Conservation (phyloP, 495 filamentous ascomycete genomes). For the Penicillium paxilli region DNA sequence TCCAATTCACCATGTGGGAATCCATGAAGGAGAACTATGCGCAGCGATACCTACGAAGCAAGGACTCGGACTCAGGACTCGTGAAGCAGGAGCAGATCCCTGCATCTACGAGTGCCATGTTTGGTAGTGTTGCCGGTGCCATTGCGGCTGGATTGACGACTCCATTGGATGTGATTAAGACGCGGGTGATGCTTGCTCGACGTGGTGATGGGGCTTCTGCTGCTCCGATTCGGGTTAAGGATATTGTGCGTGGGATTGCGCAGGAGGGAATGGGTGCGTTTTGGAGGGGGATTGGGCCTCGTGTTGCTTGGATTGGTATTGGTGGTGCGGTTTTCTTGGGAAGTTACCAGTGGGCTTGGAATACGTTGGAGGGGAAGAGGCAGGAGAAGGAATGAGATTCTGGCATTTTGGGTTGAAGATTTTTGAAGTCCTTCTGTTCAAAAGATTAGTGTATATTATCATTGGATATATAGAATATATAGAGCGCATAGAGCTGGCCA, state of each 20-base stretch:
- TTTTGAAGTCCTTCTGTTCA: background rate
- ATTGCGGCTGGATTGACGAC: constrained; percentile 89
- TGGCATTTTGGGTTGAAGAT: background rate
- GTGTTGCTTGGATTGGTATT: constrained; percentile 90
- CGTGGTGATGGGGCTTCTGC: constrained; percentile 31
- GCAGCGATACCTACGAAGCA: constrained; percentile 29
- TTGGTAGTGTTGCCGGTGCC: constrained; percentile 80
- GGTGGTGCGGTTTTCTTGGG: constrained; percentile 95
- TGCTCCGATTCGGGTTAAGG: constrained; percentile 53
- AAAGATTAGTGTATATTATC: constrained; percentile 6
- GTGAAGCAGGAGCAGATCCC: constrained; percentile 46
- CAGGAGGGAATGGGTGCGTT: constrained; percentile 74
- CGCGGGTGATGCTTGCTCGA: constrained; percentile 84
- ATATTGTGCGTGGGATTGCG: constrained; percentile 66
- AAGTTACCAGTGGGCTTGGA: constrained; percentile 89
- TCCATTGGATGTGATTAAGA: constrained; percentile 95
- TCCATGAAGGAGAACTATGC: constrained; percentile 68
- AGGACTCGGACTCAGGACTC: constrained; percentile 3
- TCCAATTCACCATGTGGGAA: constrained; percentile 98
- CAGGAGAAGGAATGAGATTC: constrained; percentile 8
- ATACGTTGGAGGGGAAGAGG: constrained; percentile 56
- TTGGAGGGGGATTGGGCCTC: constrained; percentile 84
- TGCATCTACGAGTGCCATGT: constrained; percentile 78
- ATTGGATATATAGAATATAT: background rate
- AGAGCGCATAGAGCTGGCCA: constrained; percentile 4